Percentiles rank a stretch among this genome's conserved stretches.
These are phyloP conservation scores for Kuraishia molischiana DNA, from an alignment of 805 yeast genomes.

Conservation along the genomic window DNA sequence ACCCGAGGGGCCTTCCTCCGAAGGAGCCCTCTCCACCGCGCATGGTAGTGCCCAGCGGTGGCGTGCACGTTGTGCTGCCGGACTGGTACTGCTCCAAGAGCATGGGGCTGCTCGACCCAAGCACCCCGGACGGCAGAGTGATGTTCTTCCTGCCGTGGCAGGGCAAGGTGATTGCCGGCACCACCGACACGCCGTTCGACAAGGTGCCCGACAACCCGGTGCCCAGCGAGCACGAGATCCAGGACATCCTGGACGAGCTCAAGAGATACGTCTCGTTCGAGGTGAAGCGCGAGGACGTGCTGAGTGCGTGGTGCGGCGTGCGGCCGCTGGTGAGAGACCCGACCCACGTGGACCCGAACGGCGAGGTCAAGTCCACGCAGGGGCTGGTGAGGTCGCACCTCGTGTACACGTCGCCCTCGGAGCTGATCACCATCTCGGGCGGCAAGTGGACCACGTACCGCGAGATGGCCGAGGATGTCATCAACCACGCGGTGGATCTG, in stretches of 20 bases:
- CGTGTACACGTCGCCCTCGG: conserved; percentile 55
- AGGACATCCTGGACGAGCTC: conserved; percentile 77
- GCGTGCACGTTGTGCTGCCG: conserved; percentile 88
- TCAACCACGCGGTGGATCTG: conserved; percentile 54
- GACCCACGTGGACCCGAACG: conserved; percentile 33
- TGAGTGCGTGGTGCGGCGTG: conserved; percentile 95
- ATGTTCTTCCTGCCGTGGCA: conserved; percentile 98
- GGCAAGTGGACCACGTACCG: conserved; percentile 99
- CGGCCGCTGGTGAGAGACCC: conserved; percentile 91
- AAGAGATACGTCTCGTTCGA: conserved; percentile 86
- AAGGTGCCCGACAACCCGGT: conserved; percentile 66
- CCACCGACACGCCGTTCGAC: conserved; percentile 83
- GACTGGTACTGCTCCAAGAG: conserved; percentile 84
- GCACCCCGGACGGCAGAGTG: conserved; percentile 91
- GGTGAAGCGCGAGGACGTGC: conserved; percentile 81
- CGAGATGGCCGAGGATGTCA: conserved; percentile 95
- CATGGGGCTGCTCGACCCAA: conserved; percentile 85
- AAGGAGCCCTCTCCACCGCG: conserved; percentile 34
- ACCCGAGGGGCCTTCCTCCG: conserved; percentile 56
- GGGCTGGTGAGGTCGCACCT: conserved; percentile 88
- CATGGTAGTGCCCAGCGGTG: conserved; percentile 92
- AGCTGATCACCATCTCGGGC: conserved; percentile 84
- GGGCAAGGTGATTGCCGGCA: conserved; percentile 92
- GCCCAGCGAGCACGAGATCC: conserved; percentile 82
- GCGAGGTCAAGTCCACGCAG: conserved; percentile 49